These are phyloP conservation scores for Seiridium cupressi DNA, from an alignment of 2,329 filamentous ascomycete genomes.

Conservation along the genomic window DNA sequence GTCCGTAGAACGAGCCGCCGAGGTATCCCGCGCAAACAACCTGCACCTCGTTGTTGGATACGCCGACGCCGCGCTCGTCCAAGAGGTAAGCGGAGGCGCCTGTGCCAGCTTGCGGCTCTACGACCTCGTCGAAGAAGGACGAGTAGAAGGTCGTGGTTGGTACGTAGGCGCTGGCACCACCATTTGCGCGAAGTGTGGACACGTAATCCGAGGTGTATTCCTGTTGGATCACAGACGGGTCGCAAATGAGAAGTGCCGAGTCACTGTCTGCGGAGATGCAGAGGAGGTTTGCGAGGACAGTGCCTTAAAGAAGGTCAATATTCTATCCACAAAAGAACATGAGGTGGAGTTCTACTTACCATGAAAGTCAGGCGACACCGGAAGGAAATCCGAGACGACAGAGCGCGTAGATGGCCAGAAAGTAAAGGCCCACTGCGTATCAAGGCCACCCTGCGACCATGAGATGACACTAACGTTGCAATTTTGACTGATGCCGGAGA, in stretches of 20 bases:
- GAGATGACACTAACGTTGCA: constrained; percentile 14
- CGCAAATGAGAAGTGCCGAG: constrained; percentile 18
- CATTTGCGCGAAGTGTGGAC: constrained; percentile 34
- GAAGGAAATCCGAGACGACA: constrained; percentile 43
- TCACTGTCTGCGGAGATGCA: neutral
- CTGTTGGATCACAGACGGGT: constrained; percentile 46
- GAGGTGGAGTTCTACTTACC: neutral
- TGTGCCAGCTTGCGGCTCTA: constrained; percentile 45
- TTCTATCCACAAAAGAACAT: no score
- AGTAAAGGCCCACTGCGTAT: constrained; percentile 53
- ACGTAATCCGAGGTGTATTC: constrained; percentile 40
- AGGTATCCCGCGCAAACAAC: constrained; percentile 34
- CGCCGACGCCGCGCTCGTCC: constrained; percentile 37
- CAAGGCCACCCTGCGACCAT: constrained; percentile 52
- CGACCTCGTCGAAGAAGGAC: constrained; percentile 45
- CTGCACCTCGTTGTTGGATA: constrained; percentile 47
- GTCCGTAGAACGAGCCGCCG: constrained; percentile 28
- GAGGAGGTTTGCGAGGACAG: neutral
- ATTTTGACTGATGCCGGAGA: constrained; percentile 31
- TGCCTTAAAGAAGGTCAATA: neutral
- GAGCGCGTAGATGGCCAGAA: constrained; percentile 48
- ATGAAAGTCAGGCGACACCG: constrained; percentile 41
- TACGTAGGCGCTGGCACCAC: constrained; percentile 50
- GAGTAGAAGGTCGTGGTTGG: constrained; percentile 54
- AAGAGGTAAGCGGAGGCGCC: constrained; percentile 42